Base-by-base conservation (phyloP, 2,329 filamentous ascomycete species). In the Fusarium pseudograminearum region DNA sequence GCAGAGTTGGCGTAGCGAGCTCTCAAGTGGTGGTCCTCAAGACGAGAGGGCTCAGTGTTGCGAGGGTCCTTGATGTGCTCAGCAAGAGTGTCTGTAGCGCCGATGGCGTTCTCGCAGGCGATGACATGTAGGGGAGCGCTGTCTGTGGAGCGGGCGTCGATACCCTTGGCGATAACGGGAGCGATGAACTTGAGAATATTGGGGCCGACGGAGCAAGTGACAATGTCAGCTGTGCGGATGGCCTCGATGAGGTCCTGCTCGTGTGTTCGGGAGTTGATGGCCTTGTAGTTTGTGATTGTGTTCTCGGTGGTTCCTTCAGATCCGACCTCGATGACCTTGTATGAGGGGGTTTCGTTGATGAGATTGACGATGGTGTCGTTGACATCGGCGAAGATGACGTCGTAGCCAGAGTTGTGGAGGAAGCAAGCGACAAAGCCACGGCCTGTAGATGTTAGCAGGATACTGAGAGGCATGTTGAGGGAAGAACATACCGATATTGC, bases 91-190 rank as follows among this genome's bases (percentile, higher is more conserved):
- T 96, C 93, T 51, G 96, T 98, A 76, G 94, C 96, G 71, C 93
- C 93, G 78, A 98, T 98, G 79, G 93, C 93, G 81, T 99, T 99
- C 85, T 99, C 96, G 82, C 96, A 99, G 61, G 96, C 96, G 82
- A 99, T 97, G 78, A 99, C 93, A 24, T 94, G 90, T 42, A 98
- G 82, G 10, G 95, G 94, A 67, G 87, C 87, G 57, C 80, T 78
- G 44, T 86, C 83, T 16, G 81, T 77, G n/a, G 89, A 86, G 70
- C 96, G 91, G 71, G 87, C 86, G 78, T 95, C 91, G 70, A 99
- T 93, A 73, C 93, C 96, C 86, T 97, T 96, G 78, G 95, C 95
- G 74, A 99, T 97, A 75, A 94, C 92, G 26, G 95, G 93, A 47
- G 96, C 96, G 78, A 99, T 96, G 82, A 97, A 98, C 83, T 93